Base-by-base conservation (phyloP, 192 early-diverging fungal species). In the Mortierella alpina region DNA sequence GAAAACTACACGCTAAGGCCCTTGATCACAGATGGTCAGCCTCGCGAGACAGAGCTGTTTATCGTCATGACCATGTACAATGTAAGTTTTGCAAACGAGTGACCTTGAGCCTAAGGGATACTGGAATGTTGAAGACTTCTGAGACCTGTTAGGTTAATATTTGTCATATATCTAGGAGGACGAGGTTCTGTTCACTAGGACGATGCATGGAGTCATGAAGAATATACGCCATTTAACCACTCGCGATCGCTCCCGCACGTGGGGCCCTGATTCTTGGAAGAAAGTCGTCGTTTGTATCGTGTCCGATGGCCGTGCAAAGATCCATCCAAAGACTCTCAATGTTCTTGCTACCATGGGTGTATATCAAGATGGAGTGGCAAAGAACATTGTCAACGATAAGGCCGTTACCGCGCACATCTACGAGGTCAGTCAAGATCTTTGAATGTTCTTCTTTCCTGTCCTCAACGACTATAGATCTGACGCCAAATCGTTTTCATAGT, bases 181-280 rank as follows among this genome's bases (percentile, higher is more conserved):
- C n/a, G n/a, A n/a, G n/a, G n/a, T n/a, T n/a, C n/a, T n/a, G n/a
- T n/a, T n/a, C n/a, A n/a, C n/a, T n/a, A n/a, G n/a, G n/a, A n/a
- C n/a, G n/a, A n/a, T n/a, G n/a, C n/a, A 31, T 31, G 31, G 31
- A 31, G 31, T 31, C 3, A 31, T 31, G 31, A 31, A 31, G 83
- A 97, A 97, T 87, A 94, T 97, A 85, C 80, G 88, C 14, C 91
- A 96, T 78, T 80, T 97, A 66, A 94, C 93, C 83, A 88, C 90
- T 56, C 87, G 93, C 59, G 84, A 83, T 44, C 85, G 89, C 66
- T 94, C 93, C 63, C 76, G 83, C 40, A 90, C 84, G n/a, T 96
- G 95, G 95, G 93, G 93, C 11, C 59, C 70, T 39, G 90, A 93
- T 42, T 91, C 90, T 14, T 59, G 85, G 93, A 77, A 93, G 85